These are phyloP conservation scores for Calycina herbarum DNA, from an alignment of 2,329 filamentous ascomycete genomes.

Conservation along the genomic window DNA sequence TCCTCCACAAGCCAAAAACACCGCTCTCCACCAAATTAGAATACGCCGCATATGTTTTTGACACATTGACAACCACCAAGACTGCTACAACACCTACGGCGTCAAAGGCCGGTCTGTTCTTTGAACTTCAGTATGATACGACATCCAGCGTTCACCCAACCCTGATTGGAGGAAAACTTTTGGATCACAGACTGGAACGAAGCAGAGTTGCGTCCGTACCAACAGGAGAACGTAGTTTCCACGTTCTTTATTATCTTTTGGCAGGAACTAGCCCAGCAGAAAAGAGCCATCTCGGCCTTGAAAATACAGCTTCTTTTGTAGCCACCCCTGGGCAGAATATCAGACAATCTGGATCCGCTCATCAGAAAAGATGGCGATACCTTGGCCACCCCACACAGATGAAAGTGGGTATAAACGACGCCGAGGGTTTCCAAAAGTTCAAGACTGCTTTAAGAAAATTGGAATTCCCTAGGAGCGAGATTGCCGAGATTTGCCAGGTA, in stretches of 20 bases:
- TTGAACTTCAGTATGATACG: slow-evolving; percentile 95
- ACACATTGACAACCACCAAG: slow-evolving; percentile 95
- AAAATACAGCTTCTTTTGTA: slow-evolving; percentile 44
- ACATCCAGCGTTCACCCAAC: slow-evolving; percentile 80
- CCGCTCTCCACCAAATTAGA: slow-evolving; percentile 92
- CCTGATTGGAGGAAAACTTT: slow-evolving; percentile 88
- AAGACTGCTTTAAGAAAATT: slow-evolving; percentile 93
- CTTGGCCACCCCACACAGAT: slow-evolving; percentile 94
- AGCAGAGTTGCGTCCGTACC: slow-evolving; percentile 90
- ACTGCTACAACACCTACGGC: slow-evolving; percentile 93
- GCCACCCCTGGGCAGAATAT: slow-evolving; percentile 43
- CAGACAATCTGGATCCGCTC: slow-evolving; percentile 45
- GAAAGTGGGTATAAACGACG: slow-evolving; percentile 95
- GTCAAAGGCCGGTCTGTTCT: slow-evolving; percentile 92
- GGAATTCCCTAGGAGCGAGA: slow-evolving; percentile 89
- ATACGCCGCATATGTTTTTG: slow-evolving; percentile 91
- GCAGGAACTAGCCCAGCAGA: slow-evolving; percentile 89
- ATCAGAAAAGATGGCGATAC: slow-evolving; percentile 90
- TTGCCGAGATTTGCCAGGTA: slow-evolving; percentile 95
- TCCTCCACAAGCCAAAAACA: slow-evolving; percentile 88
- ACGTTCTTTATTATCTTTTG: slow-evolving; percentile 92
- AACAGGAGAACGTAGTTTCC: slow-evolving; percentile 94
- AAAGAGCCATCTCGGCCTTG: slow-evolving; percentile 76
- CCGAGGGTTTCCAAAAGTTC: slow-evolving; percentile 94
- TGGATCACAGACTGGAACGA: slow-evolving; percentile 90